Conservation (phyloP, 257 asterid species). For the Jacaranda mimosifolia region DNA sequence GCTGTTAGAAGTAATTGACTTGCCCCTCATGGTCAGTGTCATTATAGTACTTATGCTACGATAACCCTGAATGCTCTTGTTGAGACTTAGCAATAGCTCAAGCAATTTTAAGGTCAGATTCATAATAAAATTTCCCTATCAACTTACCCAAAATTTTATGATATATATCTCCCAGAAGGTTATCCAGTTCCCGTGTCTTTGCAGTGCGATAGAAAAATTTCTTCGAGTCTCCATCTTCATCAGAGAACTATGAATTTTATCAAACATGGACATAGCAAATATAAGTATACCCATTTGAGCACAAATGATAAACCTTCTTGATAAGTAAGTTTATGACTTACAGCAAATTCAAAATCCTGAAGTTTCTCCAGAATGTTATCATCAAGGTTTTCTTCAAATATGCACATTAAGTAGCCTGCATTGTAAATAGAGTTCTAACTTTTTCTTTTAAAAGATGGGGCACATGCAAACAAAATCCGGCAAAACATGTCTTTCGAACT, state of each 20-base stretch:
- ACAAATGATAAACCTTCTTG: conserved; percentile 16
- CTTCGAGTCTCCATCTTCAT: conserved; percentile 82
- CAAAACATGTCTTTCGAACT: conserved; percentile 16
- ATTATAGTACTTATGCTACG: conserved; percentile 27
- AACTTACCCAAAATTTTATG: conserved; percentile 89
- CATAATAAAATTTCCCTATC: conserved; percentile 29
- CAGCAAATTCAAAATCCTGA: conserved; percentile 92
- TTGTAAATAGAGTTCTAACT: conserved; percentile 29
- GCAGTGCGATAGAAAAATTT: conserved; percentile 87
- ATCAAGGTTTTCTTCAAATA: conserved; percentile 80
- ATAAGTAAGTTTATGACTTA: conserved; percentile 50
- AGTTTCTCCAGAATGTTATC: conserved; percentile 68
- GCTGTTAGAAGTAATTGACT: conserved; percentile 14
- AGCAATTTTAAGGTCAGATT: conserved; percentile 28
- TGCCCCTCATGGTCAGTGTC: conserved; percentile 30
- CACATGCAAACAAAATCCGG: conserved; percentile 29
- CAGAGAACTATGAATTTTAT: conserved; percentile 68
- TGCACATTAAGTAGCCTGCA: conserved; percentile 96
- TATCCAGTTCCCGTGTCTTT: conserved; percentile 90
- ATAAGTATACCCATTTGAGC: conserved; percentile 29
- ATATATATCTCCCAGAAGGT: conserved; percentile 92
- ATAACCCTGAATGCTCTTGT: conserved; percentile 22
- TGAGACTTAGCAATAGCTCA: conserved; percentile 32
- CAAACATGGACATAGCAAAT: conserved; percentile 40
- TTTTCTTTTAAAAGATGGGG: not conserved